Percentiles rank a stretch among this genome's conserved stretches.
Conservation (phyloP, 441 rosid species). For the Arabidopsis hybrid region DNA sequence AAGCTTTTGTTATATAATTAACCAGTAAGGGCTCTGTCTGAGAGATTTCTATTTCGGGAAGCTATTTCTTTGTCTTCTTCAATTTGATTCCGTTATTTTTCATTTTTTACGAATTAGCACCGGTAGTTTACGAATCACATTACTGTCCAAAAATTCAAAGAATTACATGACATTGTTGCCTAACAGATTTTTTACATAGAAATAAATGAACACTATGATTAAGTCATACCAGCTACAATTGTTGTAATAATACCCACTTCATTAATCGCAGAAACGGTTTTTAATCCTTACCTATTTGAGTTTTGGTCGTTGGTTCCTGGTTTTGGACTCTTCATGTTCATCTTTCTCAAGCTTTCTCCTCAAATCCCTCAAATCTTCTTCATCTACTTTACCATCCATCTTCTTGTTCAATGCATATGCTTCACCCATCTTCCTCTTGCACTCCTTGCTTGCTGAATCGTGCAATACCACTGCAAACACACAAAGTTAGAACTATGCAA, state of each 20-base stretch:
- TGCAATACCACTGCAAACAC: slow-evolving; percentile 72
- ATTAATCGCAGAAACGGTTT: slow-evolving; percentile 2
- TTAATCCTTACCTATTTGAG: slow-evolving; percentile 28
- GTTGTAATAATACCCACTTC: background rate
- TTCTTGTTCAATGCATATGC: slow-evolving; percentile 76
- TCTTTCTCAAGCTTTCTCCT: slow-evolving; percentile 67
- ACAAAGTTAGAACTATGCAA: background rate
- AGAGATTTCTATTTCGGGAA: slow-evolving; percentile 10
- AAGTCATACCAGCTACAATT: background rate
- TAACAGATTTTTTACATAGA: background rate
- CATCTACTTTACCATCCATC: slow-evolving; percentile 56
- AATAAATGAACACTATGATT: background rate
- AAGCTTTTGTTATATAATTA: background rate
- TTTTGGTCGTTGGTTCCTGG: slow-evolving; percentile 52
- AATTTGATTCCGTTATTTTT: background rate
- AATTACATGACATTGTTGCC: background rate
- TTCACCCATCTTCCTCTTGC: slow-evolving; percentile 80
- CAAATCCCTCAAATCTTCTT: slow-evolving; percentile 62
- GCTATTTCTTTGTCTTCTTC: slow-evolving; percentile 18
- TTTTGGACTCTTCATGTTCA: slow-evolving; percentile 45
- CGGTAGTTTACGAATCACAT: background rate
- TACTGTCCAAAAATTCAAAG: background rate
- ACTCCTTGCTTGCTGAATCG: slow-evolving; percentile 87
- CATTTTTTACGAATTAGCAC: background rate
- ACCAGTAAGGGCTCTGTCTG: background rate